These are phyloP conservation scores for Colletotrichum endophyticum DNA, from an alignment of 2,329 filamentous ascomycete genomes.

Conservation along the genomic window DNA sequence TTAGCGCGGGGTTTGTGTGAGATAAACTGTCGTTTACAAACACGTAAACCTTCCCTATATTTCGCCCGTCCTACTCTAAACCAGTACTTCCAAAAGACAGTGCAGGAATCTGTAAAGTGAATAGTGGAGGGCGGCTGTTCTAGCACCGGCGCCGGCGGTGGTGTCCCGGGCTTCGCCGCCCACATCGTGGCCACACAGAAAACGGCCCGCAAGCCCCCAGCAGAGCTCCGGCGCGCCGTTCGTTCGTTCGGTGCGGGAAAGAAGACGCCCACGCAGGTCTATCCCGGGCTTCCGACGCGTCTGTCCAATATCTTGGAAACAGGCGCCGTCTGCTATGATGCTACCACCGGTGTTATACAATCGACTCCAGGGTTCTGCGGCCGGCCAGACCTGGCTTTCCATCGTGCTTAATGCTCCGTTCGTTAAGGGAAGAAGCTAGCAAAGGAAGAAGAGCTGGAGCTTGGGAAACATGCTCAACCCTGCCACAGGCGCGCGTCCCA, in stretches of 20 bases:
- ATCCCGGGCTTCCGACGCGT: neutral
- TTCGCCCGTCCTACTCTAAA: neutral
- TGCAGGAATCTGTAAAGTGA: slow-evolving; percentile 18
- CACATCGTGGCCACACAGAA: neutral
- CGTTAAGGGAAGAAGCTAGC: neutral
- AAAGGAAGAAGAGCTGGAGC: neutral
- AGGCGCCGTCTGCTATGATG: neutral
- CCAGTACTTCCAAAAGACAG: neutral
- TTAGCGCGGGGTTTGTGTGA: neutral
- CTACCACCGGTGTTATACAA: neutral
- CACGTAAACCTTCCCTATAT: neutral
- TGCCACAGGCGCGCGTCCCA: neutral
- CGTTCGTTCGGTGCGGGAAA: neutral
- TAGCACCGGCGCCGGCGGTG: neutral
- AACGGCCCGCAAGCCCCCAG: neutral
- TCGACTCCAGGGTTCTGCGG: neutral
- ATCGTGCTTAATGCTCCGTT: neutral
- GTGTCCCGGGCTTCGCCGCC: neutral
- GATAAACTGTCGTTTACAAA: neutral
- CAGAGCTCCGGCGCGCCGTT: neutral
- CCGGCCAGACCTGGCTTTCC: neutral
- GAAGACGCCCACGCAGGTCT: neutral
- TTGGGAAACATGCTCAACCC: neutral
- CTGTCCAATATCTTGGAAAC: neutral
- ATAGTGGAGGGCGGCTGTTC: neutral